These are phyloP conservation scores for Boletus eberwhitei DNA, from an alignment of 768 basidiomycete species.

Conservation along the genomic window DNA sequence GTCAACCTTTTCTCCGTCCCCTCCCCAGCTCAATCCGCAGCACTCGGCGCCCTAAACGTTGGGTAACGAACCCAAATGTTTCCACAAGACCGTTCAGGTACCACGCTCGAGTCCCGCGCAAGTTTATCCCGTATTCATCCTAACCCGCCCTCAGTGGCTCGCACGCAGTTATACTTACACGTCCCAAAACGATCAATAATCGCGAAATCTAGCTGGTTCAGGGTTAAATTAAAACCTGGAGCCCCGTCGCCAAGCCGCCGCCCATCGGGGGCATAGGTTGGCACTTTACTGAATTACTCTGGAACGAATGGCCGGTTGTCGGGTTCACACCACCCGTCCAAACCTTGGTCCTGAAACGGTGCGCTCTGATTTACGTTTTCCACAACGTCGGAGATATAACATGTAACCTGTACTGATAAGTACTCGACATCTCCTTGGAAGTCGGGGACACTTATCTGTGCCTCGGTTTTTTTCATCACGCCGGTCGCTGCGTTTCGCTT, in stretches of 20 bases:
- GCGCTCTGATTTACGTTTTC: slow-evolving; percentile 22
- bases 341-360: slow-evolving; percentile 11
- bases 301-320: background rate
- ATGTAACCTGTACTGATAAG: background rate
- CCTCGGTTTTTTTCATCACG: background rate
- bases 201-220: background rate
- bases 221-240: background rate
- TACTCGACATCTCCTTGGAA: background rate
- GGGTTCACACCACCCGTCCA: background rate
- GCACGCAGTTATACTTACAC: background rate
- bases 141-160: background rate
- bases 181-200: background rate
- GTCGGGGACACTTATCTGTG: background rate
- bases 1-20: background rate
- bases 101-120: too few relatives aligned
- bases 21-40: background rate
- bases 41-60: background rate
- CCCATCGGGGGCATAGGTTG: background rate
- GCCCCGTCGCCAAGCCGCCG: slow-evolving; percentile 7
- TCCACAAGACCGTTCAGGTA: background rate
- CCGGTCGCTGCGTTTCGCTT: background rate
- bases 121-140: too few relatives aligned
- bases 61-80: too few relatives aligned
- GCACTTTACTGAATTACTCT: too few relatives aligned
- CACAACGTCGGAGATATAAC: background rate